Evolutionary conservation across 2,329 filamentous ascomycete species (phyloP).

Genomic region (Aspergillus caelatus): DNA sequence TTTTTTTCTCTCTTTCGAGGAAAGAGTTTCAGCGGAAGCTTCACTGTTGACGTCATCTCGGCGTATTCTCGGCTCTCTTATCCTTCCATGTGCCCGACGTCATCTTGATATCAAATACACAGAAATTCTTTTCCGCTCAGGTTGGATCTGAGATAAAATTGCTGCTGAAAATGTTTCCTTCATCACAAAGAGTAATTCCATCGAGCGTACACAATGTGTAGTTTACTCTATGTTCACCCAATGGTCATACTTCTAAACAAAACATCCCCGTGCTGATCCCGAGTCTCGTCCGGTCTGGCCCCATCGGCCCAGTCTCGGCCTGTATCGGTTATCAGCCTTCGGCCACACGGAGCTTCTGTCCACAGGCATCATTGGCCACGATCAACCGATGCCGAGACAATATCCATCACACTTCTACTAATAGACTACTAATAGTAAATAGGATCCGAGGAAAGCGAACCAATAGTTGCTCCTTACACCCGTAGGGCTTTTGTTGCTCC

Average conservation of each 20-base stretch:
- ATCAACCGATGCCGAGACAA: neutral
- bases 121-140: neutral
- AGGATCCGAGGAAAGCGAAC: neutral
- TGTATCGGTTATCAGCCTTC: conserved; percentile 37
- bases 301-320: conserved; percentile 32
- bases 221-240: no score
- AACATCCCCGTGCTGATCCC: conserved; percentile 9
- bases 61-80: conserved; percentile 24
- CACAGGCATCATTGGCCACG: neutral
- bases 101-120: neutral
- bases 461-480: neutral
- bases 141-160: neutral
- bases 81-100: neutral
- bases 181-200: neutral
- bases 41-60: conserved; percentile 30
- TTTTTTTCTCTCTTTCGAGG: neutral
- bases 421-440: neutral
- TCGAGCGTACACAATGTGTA: no score
- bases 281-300: conserved; percentile 17
- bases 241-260: neutral
- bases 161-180: neutral
- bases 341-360: conserved; percentile 38
- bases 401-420: neutral
- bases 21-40: neutral
- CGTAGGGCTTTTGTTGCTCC: neutral